Conservation (phyloP, 306 rosid species). For the Casuarina equisetifolia region DNA sequence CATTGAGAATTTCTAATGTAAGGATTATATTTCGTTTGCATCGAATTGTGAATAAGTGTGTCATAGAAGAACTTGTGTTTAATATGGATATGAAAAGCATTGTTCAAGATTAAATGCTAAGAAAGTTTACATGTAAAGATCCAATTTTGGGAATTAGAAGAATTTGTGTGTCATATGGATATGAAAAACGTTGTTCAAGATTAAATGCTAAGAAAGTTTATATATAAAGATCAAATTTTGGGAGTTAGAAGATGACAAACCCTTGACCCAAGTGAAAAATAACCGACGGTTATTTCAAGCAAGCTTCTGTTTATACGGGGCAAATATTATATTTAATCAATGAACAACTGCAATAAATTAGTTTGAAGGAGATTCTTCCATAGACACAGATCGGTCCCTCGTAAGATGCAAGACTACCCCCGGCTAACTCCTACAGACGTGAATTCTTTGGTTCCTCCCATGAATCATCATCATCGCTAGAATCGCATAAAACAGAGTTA, state of each 20-base stretch:
- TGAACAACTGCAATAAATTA: background rate
- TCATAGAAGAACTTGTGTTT: no score
- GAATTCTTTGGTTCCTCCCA: background rate
- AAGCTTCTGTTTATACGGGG: background rate
- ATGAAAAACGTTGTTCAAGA: no score
- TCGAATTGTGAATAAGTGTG: no score
- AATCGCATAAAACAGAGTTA: background rate
- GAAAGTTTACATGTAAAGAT: no score
- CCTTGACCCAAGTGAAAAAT: background rate
- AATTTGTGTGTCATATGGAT: no score
- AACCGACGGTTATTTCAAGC: background rate
- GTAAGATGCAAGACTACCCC: background rate
- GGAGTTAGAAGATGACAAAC: background rate
- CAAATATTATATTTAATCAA: background rate
- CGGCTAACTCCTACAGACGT: conserved; percentile 1
- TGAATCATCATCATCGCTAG: background rate
- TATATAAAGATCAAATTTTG: no score
- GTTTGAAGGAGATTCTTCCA: background rate
- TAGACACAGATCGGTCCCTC: background rate
- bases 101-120: no score
- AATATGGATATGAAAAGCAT: no score
- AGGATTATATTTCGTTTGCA: no score
- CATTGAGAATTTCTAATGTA: no score
- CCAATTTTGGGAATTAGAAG: no score
- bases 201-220: no score